phyloP scores from a whole-genome alignment of 352 stramenopile species.

The Pythium plurisporium region DNA sequence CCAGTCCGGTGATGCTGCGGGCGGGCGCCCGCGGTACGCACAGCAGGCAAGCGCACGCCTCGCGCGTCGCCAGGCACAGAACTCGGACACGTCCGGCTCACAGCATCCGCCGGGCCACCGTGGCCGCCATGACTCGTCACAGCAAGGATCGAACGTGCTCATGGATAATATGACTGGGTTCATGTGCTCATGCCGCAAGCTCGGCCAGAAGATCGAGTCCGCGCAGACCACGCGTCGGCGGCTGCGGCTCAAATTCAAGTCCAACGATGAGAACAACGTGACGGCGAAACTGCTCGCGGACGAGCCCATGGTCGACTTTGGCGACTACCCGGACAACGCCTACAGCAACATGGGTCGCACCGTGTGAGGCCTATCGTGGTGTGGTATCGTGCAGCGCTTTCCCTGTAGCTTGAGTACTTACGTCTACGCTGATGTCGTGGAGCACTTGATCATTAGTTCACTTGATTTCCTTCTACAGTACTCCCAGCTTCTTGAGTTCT shows the following conservation, averaged over 20 bases:
- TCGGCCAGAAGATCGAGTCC: slow-evolving; percentile 30
- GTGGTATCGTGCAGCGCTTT: no score
- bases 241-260: slow-evolving; percentile 22
- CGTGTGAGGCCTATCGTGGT: no score
- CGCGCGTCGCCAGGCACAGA: not conserved
- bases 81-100: slow-evolving; percentile 3
- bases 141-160: slow-evolving; percentile 14
- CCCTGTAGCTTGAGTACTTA: not conserved
- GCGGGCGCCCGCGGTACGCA: slow-evolving; percentile 1
- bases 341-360: slow-evolving; percentile 11
- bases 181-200: slow-evolving; percentile 25
- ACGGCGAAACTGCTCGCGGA: slow-evolving; percentile 11
- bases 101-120: not conserved
- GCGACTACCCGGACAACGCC: slow-evolving; percentile 13
- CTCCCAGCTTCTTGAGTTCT: slow-evolving; percentile 51
- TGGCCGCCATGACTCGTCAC: slow-evolving; percentile 9
- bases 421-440: no score
- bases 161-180: slow-evolving; percentile 7
- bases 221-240: slow-evolving; percentile 16
- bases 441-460: not conserved
- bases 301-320: slow-evolving; percentile 13
- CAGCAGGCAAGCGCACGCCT: not conserved
- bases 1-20: not conserved
- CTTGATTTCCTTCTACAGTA: slow-evolving; percentile 25
- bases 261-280: slow-evolving; percentile 7